Base-by-base conservation (phyloP, 345 rosid genomes). In the Pistacia vera region DNA sequence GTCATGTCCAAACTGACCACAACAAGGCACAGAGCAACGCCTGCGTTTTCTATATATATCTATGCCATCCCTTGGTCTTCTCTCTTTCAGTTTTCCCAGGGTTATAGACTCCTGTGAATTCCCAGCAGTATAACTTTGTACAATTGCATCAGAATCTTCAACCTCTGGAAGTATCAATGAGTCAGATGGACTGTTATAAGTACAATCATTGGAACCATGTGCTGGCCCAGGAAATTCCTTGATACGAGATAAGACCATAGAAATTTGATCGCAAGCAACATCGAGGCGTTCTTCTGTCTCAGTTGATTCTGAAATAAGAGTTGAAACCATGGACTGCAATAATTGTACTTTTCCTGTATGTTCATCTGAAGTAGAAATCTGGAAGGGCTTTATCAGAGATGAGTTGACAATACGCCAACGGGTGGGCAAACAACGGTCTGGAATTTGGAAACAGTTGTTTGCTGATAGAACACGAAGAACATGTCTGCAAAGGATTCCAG, bases 401-500 rank as follows among this genome's bases (percentile, higher is more conserved):
- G 66, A 79, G 49, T 25, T 59, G 35, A 36, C 60, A 51, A 77
- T 78, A 22, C 76, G 81, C 89, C 92, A 87, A 55, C 87, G 80
- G 36, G 54, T 38, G 8, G 88, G 89, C 12, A 88, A 75, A 75
- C 81, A 88, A 20, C 51, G 82, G 44, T 84, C 90, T 3, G 92
- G 92, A 62, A 90, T 88, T 75, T 88, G 91, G 70, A 87, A 88
- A 67, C 91, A 90, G 79, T 87, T 90, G 72, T 82, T 86, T 20
- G 65, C 81, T 28, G 92, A 90, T 22, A 88, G 84, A 66, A 88
- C 89, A 46, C 86, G 92, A 18, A 90, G 89, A 60, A 86, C 78
- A 38, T 88, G 92, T 68, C 92, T 73, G 60, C 95, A 88, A 35
- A 90, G 89, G 78, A 87, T 81, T 66, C 92, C 95, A 12, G 88